These are phyloP conservation scores for Populus trichocarpa DNA, from an alignment of 441 rosid genomes.

Conservation along the genomic window DNA sequence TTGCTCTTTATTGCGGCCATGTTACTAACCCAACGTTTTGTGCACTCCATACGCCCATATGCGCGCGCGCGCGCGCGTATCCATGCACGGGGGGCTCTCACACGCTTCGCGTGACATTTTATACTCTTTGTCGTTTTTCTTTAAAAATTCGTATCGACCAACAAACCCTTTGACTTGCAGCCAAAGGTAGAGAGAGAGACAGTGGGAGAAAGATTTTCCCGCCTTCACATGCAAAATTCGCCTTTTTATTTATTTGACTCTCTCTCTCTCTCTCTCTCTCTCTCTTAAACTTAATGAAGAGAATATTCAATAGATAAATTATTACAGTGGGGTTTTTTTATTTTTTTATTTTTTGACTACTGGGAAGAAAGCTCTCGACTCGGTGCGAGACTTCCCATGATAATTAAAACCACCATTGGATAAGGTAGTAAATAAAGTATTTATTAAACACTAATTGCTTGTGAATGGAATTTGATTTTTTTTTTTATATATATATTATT, in stretches of 20 bases:
- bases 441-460: neutral
- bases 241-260: conserved; percentile 26
- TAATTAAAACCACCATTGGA: neutral
- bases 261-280: conserved; percentile 39
- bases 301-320: neutral
- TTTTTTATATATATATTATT: too few relatives aligned
- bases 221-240: conserved; percentile 46
- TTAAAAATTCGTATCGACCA: conserved; percentile 36
- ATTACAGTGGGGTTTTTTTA: neutral
- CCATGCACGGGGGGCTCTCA: neutral
- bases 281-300: conserved; percentile 27
- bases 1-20: neutral
- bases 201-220: conserved; percentile 25
- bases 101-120: conserved; percentile 22
- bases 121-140: conserved; percentile 34
- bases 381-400: neutral
- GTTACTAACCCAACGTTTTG: too few relatives aligned
- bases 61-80: neutral
- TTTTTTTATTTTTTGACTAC: neutral
- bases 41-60: neutral
- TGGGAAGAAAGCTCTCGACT: neutral
- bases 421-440: neutral
- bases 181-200: neutral
- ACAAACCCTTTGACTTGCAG: conserved; percentile 61
- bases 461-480: neutral